Evolutionary conservation across 495 filamentous ascomycete genomes (phyloP), one percentile per base, ranked within the genome.

Genomic region (Copromyces sp.): DNA sequence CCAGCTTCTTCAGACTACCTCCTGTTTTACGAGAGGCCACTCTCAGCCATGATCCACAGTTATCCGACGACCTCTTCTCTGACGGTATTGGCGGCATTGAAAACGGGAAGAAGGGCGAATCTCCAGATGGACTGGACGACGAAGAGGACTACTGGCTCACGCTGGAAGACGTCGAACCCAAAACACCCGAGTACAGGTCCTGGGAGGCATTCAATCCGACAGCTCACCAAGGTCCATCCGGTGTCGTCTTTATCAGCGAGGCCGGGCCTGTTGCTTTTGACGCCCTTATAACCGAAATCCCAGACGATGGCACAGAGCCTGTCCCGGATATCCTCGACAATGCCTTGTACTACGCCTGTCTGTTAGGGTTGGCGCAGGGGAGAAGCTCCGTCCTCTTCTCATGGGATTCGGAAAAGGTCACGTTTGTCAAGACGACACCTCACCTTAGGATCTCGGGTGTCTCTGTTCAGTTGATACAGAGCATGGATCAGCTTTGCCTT

Each of bases 311-410:
- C 6, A 32, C 53, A 35, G 53, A 65, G 6, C 29, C 53, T 65
- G 29, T 65, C 2, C 69, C 76, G 9, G 76, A 80, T 38, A 73
- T 86, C 12, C 73, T 87, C 17, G 81, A 80, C 41, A 75, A 84
- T 20, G 82, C 84, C 53, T 73, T 86, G 2, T 89, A 93, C 74
- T 78, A 90, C 41, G 78, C 87, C 68, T 90, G 89, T 32, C 81
- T 97, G 24, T 79, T 93, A 42, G 87, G 88, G 69, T 86, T 97
- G 11, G 92, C 90, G 0, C 84, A 98, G 3, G 95, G 95, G 6
- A 87, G 93, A 81, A 90, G 89, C 69, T 97, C 95, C 0, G 80
- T 91, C 11, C 87, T 97, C 68, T 98, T 96, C 80, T 78, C 78
- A 2, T 97, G 90, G 83, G 84, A 93, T 71, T 77, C 84, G 39